Evolutionary conservation across 2,329 filamentous ascomycete genomes (phyloP), one percentile per base, ranked within the genome.

Genomic region (Thelonectria discophora): DNA sequence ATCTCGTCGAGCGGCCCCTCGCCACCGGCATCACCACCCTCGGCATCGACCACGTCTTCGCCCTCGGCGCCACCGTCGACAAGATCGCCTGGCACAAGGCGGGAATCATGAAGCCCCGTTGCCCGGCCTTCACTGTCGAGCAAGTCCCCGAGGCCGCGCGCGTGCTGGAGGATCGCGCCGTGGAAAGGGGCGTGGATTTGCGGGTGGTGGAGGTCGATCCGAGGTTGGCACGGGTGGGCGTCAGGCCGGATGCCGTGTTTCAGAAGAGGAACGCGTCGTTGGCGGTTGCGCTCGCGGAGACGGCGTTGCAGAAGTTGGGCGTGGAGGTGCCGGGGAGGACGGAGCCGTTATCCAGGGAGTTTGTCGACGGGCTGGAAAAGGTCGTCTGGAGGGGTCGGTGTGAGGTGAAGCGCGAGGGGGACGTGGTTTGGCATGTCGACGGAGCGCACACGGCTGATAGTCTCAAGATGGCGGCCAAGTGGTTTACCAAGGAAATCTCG

Each of bases 381-480:
- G 90, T 93, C 2, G 86, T 88, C 3, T 91, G 93, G 80, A 86
- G 93, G 42, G 95, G 94, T 4, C 85, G 95, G 47, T 97, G 94
- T 73, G 86, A 90, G 66, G 78, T 83, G 42, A 86, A 84, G 69
- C 67, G 76, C 3, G 84, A 87, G 63, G 81, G 80, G 3, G 72
- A 73, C 2, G 80, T 97, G 5, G 83, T 82, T 15, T 99, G 94
- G 94, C 90, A 94, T 72, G 86, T 99, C 18, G 95, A 99, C 73
- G 94, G 95, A 9, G 95, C 93, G 2, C 95, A 99, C 77, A 99
- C 94, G 0, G 83, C 90, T 3, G 94, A 98, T 73, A 97, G 93
- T 74, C 89, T 99, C 56, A 86, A 90, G 65, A 85, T 92, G 66
- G 92, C 93, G 5, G 89, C 89, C 0, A 85, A 86, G 64, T 97